These are phyloP conservation scores for Cercis canadensis DNA, from an alignment of 306 rosid species.

Conservation along the genomic window DNA sequence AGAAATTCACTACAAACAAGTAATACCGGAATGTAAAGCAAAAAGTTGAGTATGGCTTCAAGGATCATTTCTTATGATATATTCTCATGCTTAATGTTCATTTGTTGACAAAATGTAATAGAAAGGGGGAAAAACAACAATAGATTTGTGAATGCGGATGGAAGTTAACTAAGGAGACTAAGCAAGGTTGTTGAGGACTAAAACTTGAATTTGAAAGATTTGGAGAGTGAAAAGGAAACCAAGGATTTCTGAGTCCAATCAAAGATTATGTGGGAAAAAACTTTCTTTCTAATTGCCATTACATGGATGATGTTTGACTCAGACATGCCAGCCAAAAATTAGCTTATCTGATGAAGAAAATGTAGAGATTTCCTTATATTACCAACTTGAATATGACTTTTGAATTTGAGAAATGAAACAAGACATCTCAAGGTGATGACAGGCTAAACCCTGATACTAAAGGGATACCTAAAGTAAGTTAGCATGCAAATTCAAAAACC, in stretches of 20 bases:
- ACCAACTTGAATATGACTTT: neutral
- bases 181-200: neutral
- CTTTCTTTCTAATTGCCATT: neutral
- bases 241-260: neutral
- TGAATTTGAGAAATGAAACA: neutral
- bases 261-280: neutral
- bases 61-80: neutral
- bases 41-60: neutral
- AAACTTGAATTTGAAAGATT: neutral
- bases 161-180: slow-evolving; percentile 22
- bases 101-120: slow-evolving; percentile 2
- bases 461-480: slow-evolving; percentile 17
- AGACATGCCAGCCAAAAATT: neutral
- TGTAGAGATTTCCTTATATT: neutral
- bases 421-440: neutral
- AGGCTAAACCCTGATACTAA: slow-evolving; percentile 10
- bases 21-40: neutral
- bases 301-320: slow-evolving; percentile 21
- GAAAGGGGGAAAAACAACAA: neutral
- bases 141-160: slow-evolving; percentile 17
- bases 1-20: neutral
- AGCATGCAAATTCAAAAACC: slow-evolving; percentile 3
- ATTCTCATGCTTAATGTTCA: neutral
- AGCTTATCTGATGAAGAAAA: neutral
- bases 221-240: slow-evolving; percentile 5